Conservation (phyloP, 2,329 filamentous ascomycete genomes). For the Colletotrichum camelliae region DNA sequence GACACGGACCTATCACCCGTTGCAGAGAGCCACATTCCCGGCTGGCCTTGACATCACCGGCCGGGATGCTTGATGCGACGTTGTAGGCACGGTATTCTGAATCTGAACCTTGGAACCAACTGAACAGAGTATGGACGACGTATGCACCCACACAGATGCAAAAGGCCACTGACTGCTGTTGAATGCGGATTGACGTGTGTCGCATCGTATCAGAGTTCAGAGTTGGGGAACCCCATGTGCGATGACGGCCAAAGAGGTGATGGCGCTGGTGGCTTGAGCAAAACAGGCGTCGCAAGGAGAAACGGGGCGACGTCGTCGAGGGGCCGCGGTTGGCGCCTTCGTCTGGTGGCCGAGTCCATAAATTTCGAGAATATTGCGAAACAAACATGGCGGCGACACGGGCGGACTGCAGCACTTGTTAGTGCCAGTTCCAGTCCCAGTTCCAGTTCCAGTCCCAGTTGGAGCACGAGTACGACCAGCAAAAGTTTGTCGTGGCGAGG, state of each 20-base stretch:
- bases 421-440: background rate
- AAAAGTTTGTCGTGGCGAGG: background rate
- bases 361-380: constrained; percentile 4
- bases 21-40: background rate
- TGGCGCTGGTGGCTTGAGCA: background rate
- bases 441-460: background rate
- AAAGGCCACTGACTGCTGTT: background rate
- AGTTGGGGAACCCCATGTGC: background rate
- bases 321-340: background rate
- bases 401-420: background rate
- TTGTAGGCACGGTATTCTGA: background rate
- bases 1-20: constrained; percentile 19
- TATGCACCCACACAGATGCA: background rate
- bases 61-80: constrained; percentile 8
- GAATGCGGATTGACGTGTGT: background rate
- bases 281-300: constrained; percentile 8
- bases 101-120: background rate
- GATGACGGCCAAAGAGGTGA: background rate
- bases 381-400: background rate
- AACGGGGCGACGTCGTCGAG: background rate
- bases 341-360: background rate
- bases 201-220: background rate
- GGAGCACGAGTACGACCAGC: background rate
- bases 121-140: background rate
- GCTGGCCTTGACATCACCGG: constrained; percentile 16